Percentiles rank a stretch among this genome's conserved stretches.
Conservation (phyloP, 108 stramenopile genomes). For the Cyclotella choctawhatcheeana region DNA sequence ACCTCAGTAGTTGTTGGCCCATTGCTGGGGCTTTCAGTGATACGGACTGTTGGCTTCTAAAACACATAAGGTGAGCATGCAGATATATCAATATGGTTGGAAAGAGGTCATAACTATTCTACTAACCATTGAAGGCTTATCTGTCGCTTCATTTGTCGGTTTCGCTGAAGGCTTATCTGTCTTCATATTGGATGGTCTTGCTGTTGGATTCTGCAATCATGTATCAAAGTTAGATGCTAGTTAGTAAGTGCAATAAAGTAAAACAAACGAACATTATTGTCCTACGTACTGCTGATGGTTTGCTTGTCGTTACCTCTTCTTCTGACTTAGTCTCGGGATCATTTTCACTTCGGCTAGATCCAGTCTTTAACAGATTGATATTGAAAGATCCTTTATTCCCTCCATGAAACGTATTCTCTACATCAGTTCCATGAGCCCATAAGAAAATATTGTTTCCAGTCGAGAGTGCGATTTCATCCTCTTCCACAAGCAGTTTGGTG, state of each 20-base stretch:
- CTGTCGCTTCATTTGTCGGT: neutral
- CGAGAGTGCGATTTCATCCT: constrained; percentile 53
- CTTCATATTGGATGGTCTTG: neutral
- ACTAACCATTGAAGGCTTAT: neutral
- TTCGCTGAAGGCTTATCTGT: constrained; percentile 6
- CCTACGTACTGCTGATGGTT: neutral
- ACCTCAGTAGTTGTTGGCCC: constrained; percentile 7
- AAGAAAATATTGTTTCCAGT: constrained; percentile 51
- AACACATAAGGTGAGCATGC: neutral
- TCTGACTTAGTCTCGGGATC: neutral
- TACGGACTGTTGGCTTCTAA: constrained; percentile 10
- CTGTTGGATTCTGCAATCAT: neutral
- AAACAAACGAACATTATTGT: too few species aligned
- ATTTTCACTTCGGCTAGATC: neutral
- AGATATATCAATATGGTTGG: neutral
- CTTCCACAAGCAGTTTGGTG: constrained; percentile 65
- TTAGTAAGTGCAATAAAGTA: too few species aligned
- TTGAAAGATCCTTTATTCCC: constrained; percentile 20
- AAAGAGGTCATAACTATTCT: neutral
- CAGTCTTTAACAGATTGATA: constrained; percentile 7
- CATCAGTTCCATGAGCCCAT: constrained; percentile 49
- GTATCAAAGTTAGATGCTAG: too few species aligned
- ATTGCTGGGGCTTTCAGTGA: constrained; percentile 1
- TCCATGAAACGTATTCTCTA: constrained; percentile 39
- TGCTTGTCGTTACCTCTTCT: neutral